A percentile compares a stretch with the other conserved stretches of the same genome.
These are phyloP conservation scores for Pyrenochaeta sp. DNA, from an alignment of 2,329 filamentous ascomycete genomes.

Conservation along the genomic window DNA sequence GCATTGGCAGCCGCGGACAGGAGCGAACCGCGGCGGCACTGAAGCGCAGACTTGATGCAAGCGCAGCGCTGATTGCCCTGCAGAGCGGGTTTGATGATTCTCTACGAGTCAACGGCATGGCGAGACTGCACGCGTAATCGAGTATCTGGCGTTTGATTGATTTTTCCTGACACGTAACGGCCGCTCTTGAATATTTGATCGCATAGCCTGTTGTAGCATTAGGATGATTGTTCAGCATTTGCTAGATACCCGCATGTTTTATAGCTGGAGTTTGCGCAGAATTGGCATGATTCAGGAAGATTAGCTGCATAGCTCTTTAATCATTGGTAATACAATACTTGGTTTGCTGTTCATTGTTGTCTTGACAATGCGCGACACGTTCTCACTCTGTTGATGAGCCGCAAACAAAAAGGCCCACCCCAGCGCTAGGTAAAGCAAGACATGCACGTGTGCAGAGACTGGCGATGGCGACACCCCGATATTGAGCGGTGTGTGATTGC, in stretches of 20 bases:
- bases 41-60: conserved; percentile 47
- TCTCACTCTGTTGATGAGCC: too few relatives aligned
- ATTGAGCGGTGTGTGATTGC: too few relatives aligned
- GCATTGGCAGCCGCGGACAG: conserved; percentile 52
- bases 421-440: too few relatives aligned
- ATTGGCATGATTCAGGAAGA: conserved; percentile 10
- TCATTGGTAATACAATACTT: too few relatives aligned
- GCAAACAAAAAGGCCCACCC: too few relatives aligned
- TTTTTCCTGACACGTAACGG: conserved; percentile 18
- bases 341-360: too few relatives aligned
- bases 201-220: conserved; percentile 28
- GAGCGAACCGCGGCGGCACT: conserved; percentile 47
- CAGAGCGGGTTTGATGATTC: conserved; percentile 35
- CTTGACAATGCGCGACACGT: too few relatives aligned
- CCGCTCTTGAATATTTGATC: conserved; percentile 12
- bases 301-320: too few relatives aligned
- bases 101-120: conserved; percentile 31
- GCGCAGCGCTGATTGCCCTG: conserved; percentile 42
- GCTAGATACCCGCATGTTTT: conserved; percentile 51
- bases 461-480: too few relatives aligned
- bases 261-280: conserved; percentile 25
- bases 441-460: too few relatives aligned
- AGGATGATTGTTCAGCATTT: conserved; percentile 41
- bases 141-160: too few relatives aligned
- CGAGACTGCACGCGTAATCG: conserved; percentile 39